Evolutionary conservation across 768 basidiomycete genomes (phyloP).

Genomic region (Leccinum disarticulatum): DNA sequence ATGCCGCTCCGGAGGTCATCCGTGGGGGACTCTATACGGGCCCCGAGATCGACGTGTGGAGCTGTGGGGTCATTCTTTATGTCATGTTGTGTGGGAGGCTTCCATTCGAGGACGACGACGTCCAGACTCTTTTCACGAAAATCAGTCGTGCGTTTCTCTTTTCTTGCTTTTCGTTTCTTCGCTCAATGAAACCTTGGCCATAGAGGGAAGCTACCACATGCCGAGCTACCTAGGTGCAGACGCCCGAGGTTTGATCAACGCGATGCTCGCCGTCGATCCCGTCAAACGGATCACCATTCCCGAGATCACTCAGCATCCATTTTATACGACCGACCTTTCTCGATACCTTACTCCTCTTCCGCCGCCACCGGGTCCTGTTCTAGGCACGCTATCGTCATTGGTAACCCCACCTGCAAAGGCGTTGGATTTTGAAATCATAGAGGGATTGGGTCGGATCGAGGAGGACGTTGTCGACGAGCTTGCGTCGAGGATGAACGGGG

Average conservation of each 20-base stretch:
- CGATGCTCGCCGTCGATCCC: constrained; percentile 94
- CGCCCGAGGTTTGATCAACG: constrained; percentile 73
- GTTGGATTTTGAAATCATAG: constrained; percentile 82
- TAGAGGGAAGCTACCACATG: constrained; percentile 85
- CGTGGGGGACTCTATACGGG: constrained; percentile 93
- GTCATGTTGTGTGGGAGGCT: constrained; percentile 95
- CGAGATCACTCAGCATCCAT: constrained; percentile 88
- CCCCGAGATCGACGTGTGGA: constrained; percentile 99
- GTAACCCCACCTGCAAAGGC: constrained; percentile 61
- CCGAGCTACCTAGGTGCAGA: constrained; percentile 80
- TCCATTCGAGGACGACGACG: constrained; percentile 97
- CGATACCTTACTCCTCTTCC: constrained; percentile 86
- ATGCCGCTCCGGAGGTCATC: constrained; percentile 98
- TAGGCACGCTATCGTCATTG: constrained; percentile 70
- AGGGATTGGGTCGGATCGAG: constrained; percentile 89
- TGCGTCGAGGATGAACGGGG: constrained; percentile 64
- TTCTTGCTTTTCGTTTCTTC: neutral
- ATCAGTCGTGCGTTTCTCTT: constrained; percentile 67
- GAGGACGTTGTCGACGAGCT: constrained; percentile 89
- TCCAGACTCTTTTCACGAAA: constrained; percentile 89
- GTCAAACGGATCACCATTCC: constrained; percentile 92
- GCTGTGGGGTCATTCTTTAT: constrained; percentile 97
- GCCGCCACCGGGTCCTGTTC: constrained; percentile 71
- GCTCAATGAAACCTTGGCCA: neutral
- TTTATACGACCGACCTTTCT: constrained; percentile 83